These are phyloP conservation scores for Plasmodium blacklocki DNA, from an alignment of 169 alveolate species.

Conservation along the genomic window DNA sequence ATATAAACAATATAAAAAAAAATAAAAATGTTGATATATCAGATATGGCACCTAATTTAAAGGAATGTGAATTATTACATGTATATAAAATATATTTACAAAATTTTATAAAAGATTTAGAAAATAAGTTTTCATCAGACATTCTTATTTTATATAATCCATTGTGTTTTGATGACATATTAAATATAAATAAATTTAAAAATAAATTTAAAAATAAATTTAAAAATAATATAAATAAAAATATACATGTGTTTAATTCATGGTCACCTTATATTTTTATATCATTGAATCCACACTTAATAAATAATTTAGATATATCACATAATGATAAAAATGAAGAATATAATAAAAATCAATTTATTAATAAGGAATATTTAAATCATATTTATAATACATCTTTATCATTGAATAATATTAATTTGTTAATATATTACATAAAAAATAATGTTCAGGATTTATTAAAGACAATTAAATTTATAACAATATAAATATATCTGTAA, in stretches of 20 bases:
- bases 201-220: conserved; percentile 29
- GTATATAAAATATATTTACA: conserved; percentile 18
- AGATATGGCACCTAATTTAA: conserved; percentile 8
- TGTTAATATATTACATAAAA: conserved; percentile 23
- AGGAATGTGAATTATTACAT: conserved; percentile 21
- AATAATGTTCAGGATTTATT: conserved; percentile 34
- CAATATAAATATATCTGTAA: background rate
- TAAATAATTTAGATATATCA: background rate
- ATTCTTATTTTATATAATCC: conserved; percentile 42
- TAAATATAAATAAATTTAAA: conserved; percentile 10
- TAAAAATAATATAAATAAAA: background rate
- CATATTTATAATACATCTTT: background rate
- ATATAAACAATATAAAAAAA: conserved; percentile 16
- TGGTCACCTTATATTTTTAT: conserved; percentile 38
- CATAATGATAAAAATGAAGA: background rate
- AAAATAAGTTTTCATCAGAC: conserved; percentile 25
- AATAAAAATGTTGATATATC: background rate
- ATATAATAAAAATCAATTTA: background rate
- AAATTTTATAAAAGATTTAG: conserved; percentile 24
- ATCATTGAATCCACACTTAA: conserved; percentile 17
- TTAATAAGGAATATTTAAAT: background rate
- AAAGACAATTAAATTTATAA: conserved; percentile 23
- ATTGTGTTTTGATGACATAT: conserved; percentile 18
- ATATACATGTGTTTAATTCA: conserved; percentile 15
- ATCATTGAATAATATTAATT: conserved; percentile 32